Evolutionary conservation across 805 yeast genomes (phyloP), one percentile per base, ranked within the genome.

Genomic region (Kuraishia ogatae): DNA sequence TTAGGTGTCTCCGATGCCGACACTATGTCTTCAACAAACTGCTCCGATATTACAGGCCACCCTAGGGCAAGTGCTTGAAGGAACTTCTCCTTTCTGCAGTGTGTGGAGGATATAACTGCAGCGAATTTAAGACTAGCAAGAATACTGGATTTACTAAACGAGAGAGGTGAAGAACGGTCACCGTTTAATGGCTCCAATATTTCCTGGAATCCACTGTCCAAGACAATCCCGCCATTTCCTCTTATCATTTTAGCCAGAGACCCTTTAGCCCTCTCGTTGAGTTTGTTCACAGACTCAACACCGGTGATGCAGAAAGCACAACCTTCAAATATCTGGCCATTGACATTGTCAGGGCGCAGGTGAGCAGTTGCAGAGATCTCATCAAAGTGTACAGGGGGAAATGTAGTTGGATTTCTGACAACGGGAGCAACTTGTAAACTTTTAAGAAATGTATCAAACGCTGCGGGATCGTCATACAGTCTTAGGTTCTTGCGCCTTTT

Each of bases 21-120:
- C 1, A 80, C 61, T 55, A 85, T 76, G 56, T 84, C 85, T 5
- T 66, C 64, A 2, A 89, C 71, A 59, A 79, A 90, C 8, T 68
- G 64, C 55, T 79, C 77, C 2, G 89, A 83, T 29, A 91, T 63
- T 20, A 87, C 78, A 1, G 97, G 97, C 96, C 96, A 90, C 2
- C 93, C 92, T 50, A 90, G 64, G 0, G 93, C 88, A 19, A 90
- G 66, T 1, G 86, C 82, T 62, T 89, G 94, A 10, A 91, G 65
- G 64, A 86, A 91, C 63, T 90, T 91, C 8, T 84, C 76, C 51
- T 91, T 88, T 43, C 97, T 71, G 20, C 80, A 74, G 55, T 79
- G 77, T 29, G 74, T 75, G 46, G 76, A 77, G 0, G 93, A 77
- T 1, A 91, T 68, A 39, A 88, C 71, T 1, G 92, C 92, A 1